phyloP scores from a whole-genome alignment of 140 eudicot genomes.

The Erigeron philadelphicus region DNA sequence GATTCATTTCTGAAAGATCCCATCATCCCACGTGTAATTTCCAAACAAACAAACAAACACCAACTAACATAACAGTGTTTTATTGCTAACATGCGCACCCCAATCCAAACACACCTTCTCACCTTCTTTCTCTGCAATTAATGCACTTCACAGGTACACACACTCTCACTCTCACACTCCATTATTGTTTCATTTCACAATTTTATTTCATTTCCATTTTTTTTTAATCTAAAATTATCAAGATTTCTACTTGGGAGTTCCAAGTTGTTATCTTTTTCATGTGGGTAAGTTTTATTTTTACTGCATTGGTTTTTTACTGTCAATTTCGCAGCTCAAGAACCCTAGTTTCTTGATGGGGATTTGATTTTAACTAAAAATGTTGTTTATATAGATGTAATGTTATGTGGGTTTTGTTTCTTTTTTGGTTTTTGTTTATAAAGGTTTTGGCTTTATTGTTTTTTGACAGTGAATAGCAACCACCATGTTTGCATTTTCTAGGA shows the following conservation, averaged over 20 bases:
- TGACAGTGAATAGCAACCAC: slow-evolving; percentile 17
- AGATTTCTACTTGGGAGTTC: neutral
- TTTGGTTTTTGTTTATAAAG: slow-evolving; percentile 21
- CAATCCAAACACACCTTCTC: slow-evolving; percentile 23
- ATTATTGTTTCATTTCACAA: slow-evolving; percentile 25
- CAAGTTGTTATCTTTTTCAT: slow-evolving; percentile 16
- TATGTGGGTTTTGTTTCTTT: slow-evolving; percentile 13
- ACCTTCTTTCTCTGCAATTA: slow-evolving; percentile 25
- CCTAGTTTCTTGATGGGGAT: slow-evolving; percentile 21
- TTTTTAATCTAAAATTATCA: slow-evolving; percentile 1
- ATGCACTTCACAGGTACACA: slow-evolving; percentile 34
- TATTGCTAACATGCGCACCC: slow-evolving; percentile 29
- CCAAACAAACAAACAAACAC: slow-evolving; percentile 18
- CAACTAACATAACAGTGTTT: neutral
- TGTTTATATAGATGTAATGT: neutral
- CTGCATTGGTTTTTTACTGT: neutral
- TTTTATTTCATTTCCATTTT: neutral
- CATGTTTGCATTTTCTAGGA: slow-evolving; percentile 87
- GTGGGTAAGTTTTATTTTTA: slow-evolving; percentile 17
- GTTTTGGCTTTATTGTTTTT: slow-evolving; percentile 15
- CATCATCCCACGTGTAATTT: slow-evolving; percentile 25
- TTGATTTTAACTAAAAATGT: neutral
- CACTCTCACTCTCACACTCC: slow-evolving; percentile 12
- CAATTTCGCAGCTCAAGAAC: slow-evolving; percentile 18
- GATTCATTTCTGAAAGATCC: too few relatives aligned